Evolutionary conservation across 2,329 filamentous ascomycete genomes (phyloP).

Genomic region (Scleromitrula shiraiana): DNA sequence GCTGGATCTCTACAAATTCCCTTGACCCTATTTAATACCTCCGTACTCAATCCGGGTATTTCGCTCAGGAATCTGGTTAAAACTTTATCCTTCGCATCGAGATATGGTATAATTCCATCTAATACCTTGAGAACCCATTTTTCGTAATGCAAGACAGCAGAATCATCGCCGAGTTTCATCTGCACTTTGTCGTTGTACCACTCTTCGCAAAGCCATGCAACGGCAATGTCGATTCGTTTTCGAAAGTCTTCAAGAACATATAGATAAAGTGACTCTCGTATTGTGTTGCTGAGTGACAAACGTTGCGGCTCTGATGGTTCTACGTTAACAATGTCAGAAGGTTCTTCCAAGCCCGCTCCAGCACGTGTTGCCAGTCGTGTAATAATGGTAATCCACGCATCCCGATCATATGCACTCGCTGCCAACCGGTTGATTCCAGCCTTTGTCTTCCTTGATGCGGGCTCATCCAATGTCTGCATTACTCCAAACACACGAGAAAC

Average conservation of each 20-base stretch:
- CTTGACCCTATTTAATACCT: constrained; percentile 67
- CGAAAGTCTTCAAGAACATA: constrained; percentile 92
- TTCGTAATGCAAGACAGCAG: constrained; percentile 60
- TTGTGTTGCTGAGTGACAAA: constrained; percentile 53
- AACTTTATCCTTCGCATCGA: constrained; percentile 86
- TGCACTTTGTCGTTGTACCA: constrained; percentile 85
- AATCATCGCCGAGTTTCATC: constrained; percentile 34
- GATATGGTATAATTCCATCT: constrained; percentile 80
- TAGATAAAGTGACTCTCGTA: constrained; percentile 72
- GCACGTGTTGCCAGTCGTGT: constrained; percentile 78
- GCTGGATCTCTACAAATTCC: constrained; percentile 58
- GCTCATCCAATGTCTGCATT: constrained; percentile 65
- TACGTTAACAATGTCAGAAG: constrained; percentile 41
- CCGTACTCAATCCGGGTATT: constrained; percentile 68
- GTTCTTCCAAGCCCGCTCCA: constrained; percentile 59
- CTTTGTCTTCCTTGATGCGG: constrained; percentile 49
- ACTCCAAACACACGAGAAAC: constrained; percentile 72
- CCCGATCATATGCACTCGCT: constrained; percentile 73
- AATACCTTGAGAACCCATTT: constrained; percentile 74
- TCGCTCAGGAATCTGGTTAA: constrained; percentile 88
- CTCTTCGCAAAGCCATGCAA: constrained; percentile 93
- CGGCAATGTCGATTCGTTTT: constrained; percentile 78
- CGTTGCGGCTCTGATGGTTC: constrained; percentile 39
- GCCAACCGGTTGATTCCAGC: constrained; percentile 77
- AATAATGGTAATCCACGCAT: constrained; percentile 86